These are phyloP conservation scores for Fusarium sp. DNA, from an alignment of 2,329 filamentous ascomycete species.

Conservation along the genomic window DNA sequence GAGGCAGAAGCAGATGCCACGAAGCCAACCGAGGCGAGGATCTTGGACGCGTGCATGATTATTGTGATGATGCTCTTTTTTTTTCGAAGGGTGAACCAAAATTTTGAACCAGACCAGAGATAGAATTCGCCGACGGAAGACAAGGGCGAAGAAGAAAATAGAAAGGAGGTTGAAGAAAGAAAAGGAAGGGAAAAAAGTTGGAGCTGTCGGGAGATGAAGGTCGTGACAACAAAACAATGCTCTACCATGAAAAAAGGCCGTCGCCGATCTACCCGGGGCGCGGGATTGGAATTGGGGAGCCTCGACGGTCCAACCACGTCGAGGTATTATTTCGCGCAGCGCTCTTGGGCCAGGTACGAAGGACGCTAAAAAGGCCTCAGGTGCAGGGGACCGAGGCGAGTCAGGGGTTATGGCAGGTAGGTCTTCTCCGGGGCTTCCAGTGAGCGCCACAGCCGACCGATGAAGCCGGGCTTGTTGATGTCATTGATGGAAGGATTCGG, in stretches of 20 bases:
- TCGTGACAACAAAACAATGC: slow-evolving; percentile 26
- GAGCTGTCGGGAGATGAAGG: slow-evolving; percentile 23
- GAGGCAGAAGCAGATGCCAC: slow-evolving; percentile 43
- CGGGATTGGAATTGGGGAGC: slow-evolving; percentile 24
- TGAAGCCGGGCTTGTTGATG: slow-evolving; percentile 1
- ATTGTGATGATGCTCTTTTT: neutral
- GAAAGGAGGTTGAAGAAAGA: slow-evolving; percentile 6
- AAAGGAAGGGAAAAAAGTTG: slow-evolving; percentile 6
- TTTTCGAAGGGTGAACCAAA: neutral
- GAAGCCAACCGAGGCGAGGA: slow-evolving; percentile 49
- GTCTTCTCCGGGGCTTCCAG: slow-evolving; percentile 26
- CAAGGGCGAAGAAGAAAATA: slow-evolving; percentile 23
- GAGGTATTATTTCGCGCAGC: slow-evolving; percentile 36
- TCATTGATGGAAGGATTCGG: neutral
- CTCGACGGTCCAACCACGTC: slow-evolving; percentile 36
- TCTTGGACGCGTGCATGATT: slow-evolving; percentile 49
- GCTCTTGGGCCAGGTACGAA: neutral
- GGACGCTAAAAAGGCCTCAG: slow-evolving; percentile 16
- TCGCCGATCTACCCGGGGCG: slow-evolving; percentile 32
- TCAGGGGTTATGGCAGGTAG: slow-evolving; percentile 15
- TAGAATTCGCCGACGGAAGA: slow-evolving; percentile 27
- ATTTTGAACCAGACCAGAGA: neutral
- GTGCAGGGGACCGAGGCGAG: slow-evolving; percentile 2
- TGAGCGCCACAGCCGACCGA: slow-evolving; percentile 22
- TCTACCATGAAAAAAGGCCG: neutral